Base-by-base conservation (phyloP, 2,329 filamentous ascomycete genomes). In the Leptographium lundbergii region DNA sequence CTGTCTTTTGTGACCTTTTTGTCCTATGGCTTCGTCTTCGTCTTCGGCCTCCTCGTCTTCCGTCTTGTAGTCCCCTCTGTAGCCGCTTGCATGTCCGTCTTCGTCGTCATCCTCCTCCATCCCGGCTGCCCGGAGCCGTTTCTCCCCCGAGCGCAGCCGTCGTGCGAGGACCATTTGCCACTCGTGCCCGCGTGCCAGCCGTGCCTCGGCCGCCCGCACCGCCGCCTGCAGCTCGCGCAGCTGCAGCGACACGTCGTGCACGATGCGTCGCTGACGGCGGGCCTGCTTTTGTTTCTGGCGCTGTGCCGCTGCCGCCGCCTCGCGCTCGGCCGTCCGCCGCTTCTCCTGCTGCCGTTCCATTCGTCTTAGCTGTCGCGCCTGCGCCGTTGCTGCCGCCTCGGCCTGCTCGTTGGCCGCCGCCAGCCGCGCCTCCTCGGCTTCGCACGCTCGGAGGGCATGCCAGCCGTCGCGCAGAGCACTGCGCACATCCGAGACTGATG, bases 191-290 rank as follows among this genome's bases (percentile, higher is more conserved):
- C 60, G 57, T 1, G 24, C 52, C 27, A 61, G 34, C n/a, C 56
- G 47, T 27, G 58, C 62, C 39, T 58, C 54, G 3, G 57, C 58
- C 45, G 58, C 50, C 3, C 47, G 25, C 54, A 58, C 42, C 19
- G 32, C 24, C 19, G 36, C 58, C 6, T 45, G 57, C 39, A 65
- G 32, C 32, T 58, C 64, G 25, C 63, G 64, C 39, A 71, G 63
- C 58, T 68, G 64, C 57, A 60, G 62, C 27, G 66, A 58, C 48
- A 59, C 51, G 27, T 34, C 51, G 7, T 14, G 52, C 13, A 58
- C 48, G 13, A 58, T 55, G 14, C 52, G 58, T 13, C 22, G 54
- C n/a, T 55, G 60, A 24, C 25, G 45, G 19, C 36, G 59, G 29
- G 32, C 32, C 32, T 42, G 13, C 4, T 36, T 34, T 34, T 34